Evolutionary conservation across 1,284 basidiomycete genomes (phyloP).

Genomic region (Moesziomyces globuligerus): DNA sequence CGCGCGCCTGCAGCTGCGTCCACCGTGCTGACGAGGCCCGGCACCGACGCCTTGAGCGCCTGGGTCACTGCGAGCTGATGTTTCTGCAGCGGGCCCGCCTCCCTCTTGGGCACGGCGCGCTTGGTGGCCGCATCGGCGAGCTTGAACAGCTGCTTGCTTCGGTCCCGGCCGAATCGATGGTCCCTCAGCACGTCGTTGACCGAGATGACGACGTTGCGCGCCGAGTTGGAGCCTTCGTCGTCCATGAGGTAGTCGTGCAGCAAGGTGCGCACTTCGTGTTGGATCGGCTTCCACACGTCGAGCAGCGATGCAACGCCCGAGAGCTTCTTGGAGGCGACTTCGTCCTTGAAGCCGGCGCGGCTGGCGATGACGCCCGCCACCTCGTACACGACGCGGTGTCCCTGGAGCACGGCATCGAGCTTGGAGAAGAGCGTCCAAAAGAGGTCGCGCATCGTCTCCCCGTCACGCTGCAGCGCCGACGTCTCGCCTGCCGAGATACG

Average conservation of each 20-base stretch:
- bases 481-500: constrained; percentile 54
- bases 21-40: constrained; percentile 77
- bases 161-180: constrained; percentile 54
- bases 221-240: constrained; percentile 80
- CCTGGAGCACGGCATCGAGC: constrained; percentile 92
- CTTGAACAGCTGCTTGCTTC: constrained; percentile 75
- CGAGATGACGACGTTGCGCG: constrained; percentile 86
- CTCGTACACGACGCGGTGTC: constrained; percentile 89
- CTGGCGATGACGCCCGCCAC: constrained; percentile 70
- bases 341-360: constrained; percentile 52
- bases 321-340: constrained; percentile 27
- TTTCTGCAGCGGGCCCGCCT: constrained; percentile 71
- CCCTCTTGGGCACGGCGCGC: constrained; percentile 71
- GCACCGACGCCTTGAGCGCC: constrained; percentile 88
- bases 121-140: constrained; percentile 74
- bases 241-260: constrained; percentile 91
- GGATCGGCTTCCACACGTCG: constrained; percentile 91
- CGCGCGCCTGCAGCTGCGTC: constrained; percentile 18
- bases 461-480: constrained; percentile 56
- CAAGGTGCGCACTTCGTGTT: constrained; percentile 82
- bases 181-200: constrained; percentile 85
- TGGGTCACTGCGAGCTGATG: constrained; percentile 88
- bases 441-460: constrained; percentile 75
- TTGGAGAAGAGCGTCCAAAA: constrained; percentile 99
- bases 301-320: constrained; percentile 70